Conservation (phyloP, 371 early-diverging fungal species). For the Coemansia sp. region DNA sequence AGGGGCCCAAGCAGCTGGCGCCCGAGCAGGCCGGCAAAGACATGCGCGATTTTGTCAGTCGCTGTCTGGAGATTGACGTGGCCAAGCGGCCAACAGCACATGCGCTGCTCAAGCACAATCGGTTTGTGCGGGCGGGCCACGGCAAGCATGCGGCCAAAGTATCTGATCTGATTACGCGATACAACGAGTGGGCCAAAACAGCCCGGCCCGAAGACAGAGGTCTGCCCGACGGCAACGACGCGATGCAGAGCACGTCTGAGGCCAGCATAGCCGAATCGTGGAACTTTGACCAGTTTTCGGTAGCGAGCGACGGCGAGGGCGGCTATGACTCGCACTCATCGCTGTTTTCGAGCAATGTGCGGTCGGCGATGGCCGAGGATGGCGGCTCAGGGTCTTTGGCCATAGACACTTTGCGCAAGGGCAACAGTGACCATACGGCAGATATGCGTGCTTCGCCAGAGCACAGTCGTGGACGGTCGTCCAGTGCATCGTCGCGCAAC, state of each 20-base stretch:
- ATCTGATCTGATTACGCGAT: constrained; percentile 44
- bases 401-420: background rate
- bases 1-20: constrained; percentile 50
- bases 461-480: too few species aligned
- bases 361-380: constrained; percentile 13
- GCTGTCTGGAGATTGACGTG: constrained; percentile 86
- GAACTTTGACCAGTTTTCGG: constrained; percentile 54
- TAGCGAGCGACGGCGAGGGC: constrained; percentile 45
- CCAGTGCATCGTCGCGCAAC: background rate
- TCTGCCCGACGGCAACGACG: constrained; percentile 42
- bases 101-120: constrained; percentile 55
- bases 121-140: constrained; percentile 66
- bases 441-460: background rate
- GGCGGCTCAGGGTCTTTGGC: background rate
- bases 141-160: constrained; percentile 51
- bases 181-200: constrained; percentile 44
- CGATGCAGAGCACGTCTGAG: constrained; percentile 49
- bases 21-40: constrained; percentile 61
- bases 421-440: background rate
- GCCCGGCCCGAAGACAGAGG: constrained; percentile 40
- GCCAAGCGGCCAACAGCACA: constrained; percentile 60
- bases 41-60: constrained; percentile 86
- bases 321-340: constrained; percentile 49
- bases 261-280: constrained; percentile 49
- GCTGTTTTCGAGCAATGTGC: constrained; percentile 36